Evolutionary conservation across 305 asterid genomes (phyloP), one percentile per base, ranked within the genome.

Genomic region (Galium porrigens): DNA sequence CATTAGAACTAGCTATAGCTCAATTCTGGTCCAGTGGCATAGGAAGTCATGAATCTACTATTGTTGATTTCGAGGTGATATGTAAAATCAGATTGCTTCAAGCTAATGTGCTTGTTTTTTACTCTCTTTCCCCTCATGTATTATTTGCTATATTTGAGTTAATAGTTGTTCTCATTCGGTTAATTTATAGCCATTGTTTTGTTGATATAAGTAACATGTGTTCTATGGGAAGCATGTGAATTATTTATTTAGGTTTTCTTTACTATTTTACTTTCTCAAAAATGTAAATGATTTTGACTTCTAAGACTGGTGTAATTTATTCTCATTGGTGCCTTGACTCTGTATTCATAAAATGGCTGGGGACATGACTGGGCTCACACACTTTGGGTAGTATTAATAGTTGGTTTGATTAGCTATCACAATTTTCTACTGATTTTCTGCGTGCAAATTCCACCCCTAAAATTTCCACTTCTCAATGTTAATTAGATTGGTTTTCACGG

Each of bases 21-120:
- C 99, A 94, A 72, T 87, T 86, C 77, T 89, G 99, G 99, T 89
- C 99, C 60, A 94, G 99, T 70, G 99, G 97, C 63, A 78, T 73
- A 39, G 99, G 96, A 83, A 82, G 90, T 84, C 94, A 81, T 63
- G 96, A 86, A 71, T 76, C 78, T 61, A 86, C 99, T 1, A 66
- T 15, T 67, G 92, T 85, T 58, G 95, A 87, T 80, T 81, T 89
- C 72, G 96, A 94, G 97, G 99, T 94, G 78, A 72, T 61, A 30
- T 29, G 15, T 72, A 53, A 34, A n/a, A 71, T 46, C 39, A 63
- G 10, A 34, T 37, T 36, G 8, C 42, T 1, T 36, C 11, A 6
- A 11, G 42, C 9, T 36, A 34, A 42, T 27, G 18, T 32, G 48
- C 29, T 10, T 66, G 53, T 60, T 9, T 33, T 67, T 15, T 1